Conservation (phyloP, 176 grass and related monocot genomes). For the Ampelocalamus luodianensis region DNA sequence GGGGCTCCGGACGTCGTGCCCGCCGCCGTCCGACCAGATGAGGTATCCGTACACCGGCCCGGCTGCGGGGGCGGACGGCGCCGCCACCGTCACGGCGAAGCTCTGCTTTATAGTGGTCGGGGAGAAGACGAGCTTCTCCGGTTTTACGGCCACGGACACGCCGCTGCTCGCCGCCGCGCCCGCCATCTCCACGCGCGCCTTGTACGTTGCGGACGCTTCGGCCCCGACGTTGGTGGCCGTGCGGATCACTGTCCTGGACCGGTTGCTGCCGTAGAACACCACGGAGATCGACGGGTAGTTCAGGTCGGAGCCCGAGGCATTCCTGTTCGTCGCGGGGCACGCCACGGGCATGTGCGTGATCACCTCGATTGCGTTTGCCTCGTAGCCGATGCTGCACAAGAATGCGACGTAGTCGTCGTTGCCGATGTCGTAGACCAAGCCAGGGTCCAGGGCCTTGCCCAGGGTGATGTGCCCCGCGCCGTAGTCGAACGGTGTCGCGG, state of each 20-base stretch:
- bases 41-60: constrained; percentile 61
- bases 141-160: constrained; percentile 60
- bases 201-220: constrained; percentile 57
- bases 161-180: constrained; percentile 13
- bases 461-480: constrained; percentile 74
- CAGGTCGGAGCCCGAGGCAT: constrained; percentile 62
- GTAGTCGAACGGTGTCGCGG: constrained; percentile 78
- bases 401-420: constrained; percentile 81
- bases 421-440: constrained; percentile 76
- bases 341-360: constrained; percentile 75
- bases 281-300: constrained; percentile 98
- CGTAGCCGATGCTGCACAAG: constrained; percentile 93
- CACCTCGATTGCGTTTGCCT: constrained; percentile 75
- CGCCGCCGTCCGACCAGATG: constrained; percentile 79
- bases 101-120: constrained; percentile 51
- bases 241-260: constrained; percentile 64
- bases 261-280: constrained; percentile 62
- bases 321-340: constrained; percentile 50
- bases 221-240: constrained; percentile 73
- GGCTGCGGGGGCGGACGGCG: background rate
- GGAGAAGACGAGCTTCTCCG: constrained; percentile 71
- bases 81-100: constrained; percentile 64
- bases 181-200: constrained; percentile 65
- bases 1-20: constrained; percentile 80
- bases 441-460: constrained; percentile 77